These are phyloP conservation scores for Eucalyptus melliodora DNA, from an alignment of 345 rosid species.

Conservation along the genomic window DNA sequence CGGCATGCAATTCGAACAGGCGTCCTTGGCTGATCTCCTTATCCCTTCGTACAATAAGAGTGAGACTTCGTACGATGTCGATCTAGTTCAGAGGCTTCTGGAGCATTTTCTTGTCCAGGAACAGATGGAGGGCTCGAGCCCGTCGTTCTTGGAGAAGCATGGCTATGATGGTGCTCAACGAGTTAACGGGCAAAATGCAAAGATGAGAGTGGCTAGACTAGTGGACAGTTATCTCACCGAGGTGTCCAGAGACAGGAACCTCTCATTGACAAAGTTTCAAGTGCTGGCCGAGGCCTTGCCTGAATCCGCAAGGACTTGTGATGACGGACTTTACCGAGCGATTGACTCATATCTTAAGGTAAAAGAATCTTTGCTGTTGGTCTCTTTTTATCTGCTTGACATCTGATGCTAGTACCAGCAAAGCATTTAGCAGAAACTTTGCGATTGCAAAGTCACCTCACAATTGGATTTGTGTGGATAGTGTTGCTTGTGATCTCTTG, in stretches of 20 bases:
- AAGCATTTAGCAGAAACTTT: not conserved
- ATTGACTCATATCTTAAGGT: conserved; percentile 88
- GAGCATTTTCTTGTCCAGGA: conserved; percentile 96
- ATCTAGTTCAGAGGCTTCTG: conserved; percentile 82
- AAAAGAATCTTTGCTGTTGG: not conserved
- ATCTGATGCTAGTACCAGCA: not conserved
- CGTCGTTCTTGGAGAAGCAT: conserved; percentile 52
- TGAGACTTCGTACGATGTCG: conserved; percentile 78
- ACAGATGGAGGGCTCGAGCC: conserved; percentile 75
- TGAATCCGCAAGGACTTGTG: conserved; percentile 91
- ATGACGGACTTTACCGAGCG: conserved; percentile 96
- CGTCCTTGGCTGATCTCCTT: conserved; percentile 72
- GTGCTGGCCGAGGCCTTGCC: conserved; percentile 95
- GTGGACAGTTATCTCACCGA: conserved; percentile 97
- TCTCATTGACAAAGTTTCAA: conserved; percentile 80
- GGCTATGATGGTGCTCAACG: conserved; percentile 36
- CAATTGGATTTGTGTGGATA: not conserved
- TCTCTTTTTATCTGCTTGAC: not conserved
- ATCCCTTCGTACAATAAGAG: conserved; percentile 56
- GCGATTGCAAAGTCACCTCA: not conserved
- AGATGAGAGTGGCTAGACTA: conserved; percentile 94
- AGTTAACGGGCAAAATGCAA: conserved; percentile 47
- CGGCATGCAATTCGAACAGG: conserved; percentile 97
- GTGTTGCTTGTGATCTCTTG: not conserved
- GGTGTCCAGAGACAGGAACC: conserved; percentile 88